Evolutionary conservation across 2,329 filamentous ascomycete species (phyloP).

Genomic region (Lojkania enalia): DNA sequence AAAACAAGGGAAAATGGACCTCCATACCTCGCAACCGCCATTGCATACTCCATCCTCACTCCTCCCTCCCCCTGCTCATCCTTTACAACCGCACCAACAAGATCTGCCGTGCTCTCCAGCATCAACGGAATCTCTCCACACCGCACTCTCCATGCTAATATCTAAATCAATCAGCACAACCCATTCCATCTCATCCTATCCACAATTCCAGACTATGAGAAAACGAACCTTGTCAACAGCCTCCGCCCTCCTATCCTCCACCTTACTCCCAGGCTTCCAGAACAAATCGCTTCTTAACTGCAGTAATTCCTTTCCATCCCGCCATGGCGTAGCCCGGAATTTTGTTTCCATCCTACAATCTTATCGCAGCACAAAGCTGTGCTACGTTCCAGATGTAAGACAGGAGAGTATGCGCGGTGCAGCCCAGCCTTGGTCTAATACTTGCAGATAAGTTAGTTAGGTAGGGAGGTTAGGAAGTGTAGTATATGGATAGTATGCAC

Average conservation of each 20-base stretch:
- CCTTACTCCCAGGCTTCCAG: constrained; percentile 33
- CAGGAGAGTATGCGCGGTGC: no score
- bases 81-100: constrained; percentile 69
- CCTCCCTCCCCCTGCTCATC: constrained; percentile 61
- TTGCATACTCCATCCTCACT: constrained; percentile 70
- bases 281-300: constrained; percentile 68
- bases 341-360: constrained; percentile 13
- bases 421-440: no score
- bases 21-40: constrained; percentile 70
- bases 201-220: background rate
- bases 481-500: no score
- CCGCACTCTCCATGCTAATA: constrained; percentile 38
- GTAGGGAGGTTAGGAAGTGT: no score
- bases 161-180: constrained; percentile 29
- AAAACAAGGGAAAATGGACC: constrained; percentile 3
- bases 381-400: no score
- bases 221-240: constrained; percentile 46
- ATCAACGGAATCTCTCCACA: constrained; percentile 66
- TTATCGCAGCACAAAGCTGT: no score
- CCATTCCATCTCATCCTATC: background rate
- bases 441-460: no score
- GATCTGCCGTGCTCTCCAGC: constrained; percentile 75
- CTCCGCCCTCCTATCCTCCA: constrained; percentile 32
- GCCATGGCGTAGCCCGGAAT: constrained; percentile 76
- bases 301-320: constrained; percentile 66